Conservation (phyloP, 2,329 filamentous ascomycete species). For the Monilinia laxa region DNA sequence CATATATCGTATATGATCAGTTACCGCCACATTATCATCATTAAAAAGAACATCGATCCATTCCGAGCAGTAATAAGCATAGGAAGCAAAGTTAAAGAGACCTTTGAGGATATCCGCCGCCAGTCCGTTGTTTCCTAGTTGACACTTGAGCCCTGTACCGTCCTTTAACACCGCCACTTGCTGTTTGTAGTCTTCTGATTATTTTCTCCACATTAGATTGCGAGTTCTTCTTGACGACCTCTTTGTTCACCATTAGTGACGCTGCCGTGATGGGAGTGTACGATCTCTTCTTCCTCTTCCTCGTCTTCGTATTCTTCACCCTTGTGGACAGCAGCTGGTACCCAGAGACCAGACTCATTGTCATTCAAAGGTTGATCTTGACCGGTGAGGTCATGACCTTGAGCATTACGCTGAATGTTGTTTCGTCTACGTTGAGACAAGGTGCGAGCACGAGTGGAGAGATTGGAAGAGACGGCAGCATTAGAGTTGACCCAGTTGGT, state of each 20-base stretch:
- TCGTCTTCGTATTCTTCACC: slow-evolving; percentile 62
- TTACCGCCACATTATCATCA: slow-evolving; percentile 23
- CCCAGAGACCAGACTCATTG: slow-evolving; percentile 76
- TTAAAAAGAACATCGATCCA: slow-evolving; percentile 10
- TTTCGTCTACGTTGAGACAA: slow-evolving; percentile 81
- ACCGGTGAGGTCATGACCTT: slow-evolving; percentile 76
- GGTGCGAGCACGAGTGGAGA: slow-evolving; percentile 83
- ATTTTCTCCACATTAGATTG: slow-evolving; percentile 14
- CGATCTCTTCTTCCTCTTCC: slow-evolving; percentile 61
- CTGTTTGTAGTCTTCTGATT: slow-evolving; percentile 16
- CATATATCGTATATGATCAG: slow-evolving; percentile 21
- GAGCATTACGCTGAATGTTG: slow-evolving; percentile 64
- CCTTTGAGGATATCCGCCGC: slow-evolving; percentile 35
- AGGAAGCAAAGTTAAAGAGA: slow-evolving; percentile 28
- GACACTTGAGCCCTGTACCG: slow-evolving; percentile 23
- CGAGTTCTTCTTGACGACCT: slow-evolving; percentile 52
- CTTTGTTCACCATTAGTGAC: slow-evolving; percentile 57
- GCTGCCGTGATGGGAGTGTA: slow-evolving; percentile 53
- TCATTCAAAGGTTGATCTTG: slow-evolving; percentile 80
- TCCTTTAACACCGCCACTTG: slow-evolving; percentile 8
- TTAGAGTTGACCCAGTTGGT: slow-evolving; percentile 96
- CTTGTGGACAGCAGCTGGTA: slow-evolving; percentile 66
- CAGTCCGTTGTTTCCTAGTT: slow-evolving; percentile 26
- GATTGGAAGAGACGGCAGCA: slow-evolving; percentile 81
- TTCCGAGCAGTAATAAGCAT: slow-evolving; percentile 13